Evolutionary conservation across 108 stramenopile species (phyloP), one percentile per base, ranked within the genome.

Genomic region (Hondaea fermentalgiana): DNA sequence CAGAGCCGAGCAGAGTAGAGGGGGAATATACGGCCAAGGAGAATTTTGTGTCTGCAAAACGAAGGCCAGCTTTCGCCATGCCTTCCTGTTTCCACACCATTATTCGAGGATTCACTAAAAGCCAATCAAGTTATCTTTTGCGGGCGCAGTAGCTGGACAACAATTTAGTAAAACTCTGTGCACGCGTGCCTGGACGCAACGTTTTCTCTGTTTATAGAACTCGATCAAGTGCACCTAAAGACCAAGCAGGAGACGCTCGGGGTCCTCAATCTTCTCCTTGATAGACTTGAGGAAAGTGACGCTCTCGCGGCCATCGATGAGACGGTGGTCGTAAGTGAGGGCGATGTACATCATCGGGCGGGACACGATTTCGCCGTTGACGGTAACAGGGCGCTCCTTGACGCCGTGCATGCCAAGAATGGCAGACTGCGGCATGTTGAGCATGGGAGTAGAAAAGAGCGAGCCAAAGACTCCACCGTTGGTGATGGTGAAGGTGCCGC

Each of bases 381-480:
- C 91, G 35, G 98, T 98, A 23, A 98, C 97, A 5, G 99, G 94
- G 72, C 99, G 92, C 97, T 98, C 96, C 94, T 99, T 99, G 76
- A 98, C 99, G 42, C 98, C 98, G 93, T 99, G 99, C 99, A 99
- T 99, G 59, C 99, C 99, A 89, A 99, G 95, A 91, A 99, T 98
- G n/a, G 99, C 99, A 43, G 95, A 95, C 90, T 99, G 99, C 3
- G 99, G 99, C 57, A 97, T 97, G 94, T 99, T 99, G 95, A 99
- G 97, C 92, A 99, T 99, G 69, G 99, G 99, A 12, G 99, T 99
- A 49, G 98, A 98, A 96, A 99, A 98, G 28, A 99, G 92, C 6
- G 96, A 96, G 57, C 99, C 99, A 89, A 99, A 99, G 8, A 99
- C 99, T 60, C 99, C 99, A n/a, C 99, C 99, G 91, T 99, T 99